phyloP scores from a whole-genome alignment of 2,329 filamentous ascomycete species.

The Xylariaceae sp. region DNA sequence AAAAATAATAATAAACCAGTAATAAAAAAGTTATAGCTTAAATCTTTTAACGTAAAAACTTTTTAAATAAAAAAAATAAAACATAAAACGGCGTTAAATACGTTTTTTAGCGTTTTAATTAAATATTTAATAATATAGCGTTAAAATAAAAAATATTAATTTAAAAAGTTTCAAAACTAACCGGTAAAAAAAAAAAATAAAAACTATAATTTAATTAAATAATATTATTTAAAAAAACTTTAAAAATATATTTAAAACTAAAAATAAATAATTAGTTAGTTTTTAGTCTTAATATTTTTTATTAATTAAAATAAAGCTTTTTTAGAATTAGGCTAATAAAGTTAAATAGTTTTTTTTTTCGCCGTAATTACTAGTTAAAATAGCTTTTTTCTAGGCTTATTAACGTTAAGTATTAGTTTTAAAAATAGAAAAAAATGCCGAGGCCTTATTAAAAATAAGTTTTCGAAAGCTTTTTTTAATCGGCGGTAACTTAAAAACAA shows the following conservation, averaged over 20 bases:
- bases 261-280: background rate
- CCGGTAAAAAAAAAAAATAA: background rate
- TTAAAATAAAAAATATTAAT: background rate
- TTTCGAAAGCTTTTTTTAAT: background rate
- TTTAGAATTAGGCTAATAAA: background rate
- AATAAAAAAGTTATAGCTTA: no score
- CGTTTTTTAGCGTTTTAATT: background rate
- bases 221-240: background rate
- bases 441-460: background rate
- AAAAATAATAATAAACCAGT: background rate
- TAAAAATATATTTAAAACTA: background rate
- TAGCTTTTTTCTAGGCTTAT: background rate
- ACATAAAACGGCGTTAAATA: background rate
- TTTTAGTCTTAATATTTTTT: background rate
- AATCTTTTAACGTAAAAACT: background rate
- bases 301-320: background rate
- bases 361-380: background rate
- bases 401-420: background rate
- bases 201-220: background rate
- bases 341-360: background rate
- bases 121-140: background rate
- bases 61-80: background rate
- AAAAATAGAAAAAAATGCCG: background rate
- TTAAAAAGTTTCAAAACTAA: no score
- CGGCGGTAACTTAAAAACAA: background rate